Percentiles rank a stretch among this genome's conserved stretches.
These are phyloP conservation scores for Quercus wislizeni DNA, from an alignment of 306 rosid species.

Conservation along the genomic window DNA sequence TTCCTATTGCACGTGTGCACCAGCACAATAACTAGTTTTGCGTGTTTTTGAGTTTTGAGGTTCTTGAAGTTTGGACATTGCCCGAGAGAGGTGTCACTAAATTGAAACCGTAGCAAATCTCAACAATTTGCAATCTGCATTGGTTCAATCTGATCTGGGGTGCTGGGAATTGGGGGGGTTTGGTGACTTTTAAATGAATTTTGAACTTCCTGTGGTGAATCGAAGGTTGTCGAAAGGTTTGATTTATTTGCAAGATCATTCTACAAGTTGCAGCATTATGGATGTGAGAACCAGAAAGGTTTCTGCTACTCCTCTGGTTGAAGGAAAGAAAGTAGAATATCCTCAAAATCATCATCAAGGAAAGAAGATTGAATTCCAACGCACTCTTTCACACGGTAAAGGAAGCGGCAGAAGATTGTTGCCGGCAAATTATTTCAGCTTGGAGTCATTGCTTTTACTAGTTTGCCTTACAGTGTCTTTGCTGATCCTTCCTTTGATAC, in stretches of 20 bases:
- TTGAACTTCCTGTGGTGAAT: slow-evolving; percentile 20
- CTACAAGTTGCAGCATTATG: slow-evolving; percentile 2
- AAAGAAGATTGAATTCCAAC: slow-evolving; percentile 21
- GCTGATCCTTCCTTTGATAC: slow-evolving; percentile 53
- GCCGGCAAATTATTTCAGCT: slow-evolving; percentile 37
- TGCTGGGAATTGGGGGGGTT: background rate
- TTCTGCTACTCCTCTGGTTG: background rate
- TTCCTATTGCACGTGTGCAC: background rate
- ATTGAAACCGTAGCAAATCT: background rate
- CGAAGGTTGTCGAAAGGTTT: slow-evolving; percentile 6
- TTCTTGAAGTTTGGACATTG: background rate
- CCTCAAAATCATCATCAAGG: background rate
- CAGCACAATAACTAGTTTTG: background rate
- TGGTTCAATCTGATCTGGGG: background rate
- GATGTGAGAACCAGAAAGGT: slow-evolving; percentile 7
- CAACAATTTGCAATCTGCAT: background rate
- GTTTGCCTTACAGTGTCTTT: slow-evolving; percentile 45
- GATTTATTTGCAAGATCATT: slow-evolving; percentile 7
- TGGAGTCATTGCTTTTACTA: slow-evolving; percentile 44
- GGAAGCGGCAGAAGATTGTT: slow-evolving; percentile 33
- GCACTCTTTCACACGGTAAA: slow-evolving; percentile 34
- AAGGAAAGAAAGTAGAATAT: slow-evolving; percentile 3
- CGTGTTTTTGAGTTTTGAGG: background rate
- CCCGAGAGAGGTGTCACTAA: background rate
- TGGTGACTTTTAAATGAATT: slow-evolving; percentile 9